Conservation (phyloP, 2,329 filamentous ascomycete genomes). For the Monosporascus sp. region DNA sequence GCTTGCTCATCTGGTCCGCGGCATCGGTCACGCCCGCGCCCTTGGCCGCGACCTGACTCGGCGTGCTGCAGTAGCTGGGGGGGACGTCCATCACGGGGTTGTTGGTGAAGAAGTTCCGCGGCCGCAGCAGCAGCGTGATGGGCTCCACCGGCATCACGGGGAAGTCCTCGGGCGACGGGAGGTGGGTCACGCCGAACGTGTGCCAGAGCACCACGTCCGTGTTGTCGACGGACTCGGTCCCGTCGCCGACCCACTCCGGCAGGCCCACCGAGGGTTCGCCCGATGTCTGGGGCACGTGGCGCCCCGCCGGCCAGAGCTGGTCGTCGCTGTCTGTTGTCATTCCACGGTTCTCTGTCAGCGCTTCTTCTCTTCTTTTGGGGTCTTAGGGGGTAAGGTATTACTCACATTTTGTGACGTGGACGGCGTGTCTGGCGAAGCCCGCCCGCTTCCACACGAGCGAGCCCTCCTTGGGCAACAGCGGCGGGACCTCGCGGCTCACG, state of each 20-base stretch:
- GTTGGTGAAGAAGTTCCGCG: conserved; percentile 74
- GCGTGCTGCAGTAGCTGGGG: conserved; percentile 67
- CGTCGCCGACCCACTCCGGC: conserved; percentile 71
- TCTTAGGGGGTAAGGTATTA: background rate
- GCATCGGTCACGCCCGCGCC: conserved; percentile 27
- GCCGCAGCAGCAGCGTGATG: conserved; percentile 73
- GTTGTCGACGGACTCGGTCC: conserved; percentile 65
- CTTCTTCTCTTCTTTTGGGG: background rate
- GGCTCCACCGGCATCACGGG: conserved; percentile 87
- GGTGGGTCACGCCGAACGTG: conserved; percentile 86
- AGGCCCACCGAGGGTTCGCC: conserved; percentile 71
- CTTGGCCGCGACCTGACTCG: conserved; percentile 49
- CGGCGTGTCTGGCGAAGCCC: conserved; percentile 78
- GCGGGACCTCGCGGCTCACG: conserved; percentile 77
- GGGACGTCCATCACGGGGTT: conserved; percentile 80
- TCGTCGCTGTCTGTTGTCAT: conserved; percentile 61
- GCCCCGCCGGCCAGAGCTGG: conserved; percentile 78
- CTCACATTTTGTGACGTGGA: conserved; percentile 86
- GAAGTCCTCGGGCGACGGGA: conserved; percentile 85
- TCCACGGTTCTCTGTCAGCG: background rate
- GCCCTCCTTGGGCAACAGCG: conserved; percentile 72
- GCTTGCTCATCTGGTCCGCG: conserved; percentile 23
- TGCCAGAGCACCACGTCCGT: conserved; percentile 90
- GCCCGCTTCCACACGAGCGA: conserved; percentile 86
- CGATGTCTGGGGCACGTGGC: conserved; percentile 82